Conservation (phyloP, 176 grass and related monocot species). For the Ensete ventricosum region DNA sequence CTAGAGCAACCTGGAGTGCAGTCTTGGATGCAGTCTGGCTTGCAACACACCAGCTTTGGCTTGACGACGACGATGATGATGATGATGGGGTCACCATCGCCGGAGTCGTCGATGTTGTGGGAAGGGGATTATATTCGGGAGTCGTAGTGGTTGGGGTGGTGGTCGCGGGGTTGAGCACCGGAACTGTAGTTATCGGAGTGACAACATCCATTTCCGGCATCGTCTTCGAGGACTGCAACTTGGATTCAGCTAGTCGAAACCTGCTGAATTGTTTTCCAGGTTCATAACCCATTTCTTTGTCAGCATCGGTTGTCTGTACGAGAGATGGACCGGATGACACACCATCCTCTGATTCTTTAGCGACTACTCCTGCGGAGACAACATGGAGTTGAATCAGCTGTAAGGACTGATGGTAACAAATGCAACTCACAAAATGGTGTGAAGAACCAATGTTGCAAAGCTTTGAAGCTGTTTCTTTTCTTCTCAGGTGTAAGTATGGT, state of each 20-base stretch:
- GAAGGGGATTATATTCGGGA: background rate
- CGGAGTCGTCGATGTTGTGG: constrained; percentile 3
- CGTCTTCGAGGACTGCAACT: constrained; percentile 5
- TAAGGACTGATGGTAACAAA: too few relatives aligned
- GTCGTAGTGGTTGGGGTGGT: constrained; percentile 3
- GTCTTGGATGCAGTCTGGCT: constrained; percentile 39
- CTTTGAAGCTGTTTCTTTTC: too few relatives aligned
- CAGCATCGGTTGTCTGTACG: background rate
- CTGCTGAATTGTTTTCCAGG: constrained; percentile 1
- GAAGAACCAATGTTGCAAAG: too few relatives aligned
- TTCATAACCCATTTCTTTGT: background rate
- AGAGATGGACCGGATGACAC: background rate
- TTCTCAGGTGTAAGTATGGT: too few relatives aligned
- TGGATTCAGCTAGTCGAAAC: background rate
- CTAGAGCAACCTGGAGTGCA: constrained; percentile 66
- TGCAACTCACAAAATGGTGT: too few relatives aligned
- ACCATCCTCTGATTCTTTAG: constrained; percentile 15
- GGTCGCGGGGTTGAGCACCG: constrained; percentile 35
- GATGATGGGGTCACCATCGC: constrained; percentile 24
- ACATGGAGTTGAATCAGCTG: too few relatives aligned
- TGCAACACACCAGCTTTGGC: constrained; percentile 77
- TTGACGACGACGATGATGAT: background rate
- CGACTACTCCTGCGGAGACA: constrained; percentile 2
- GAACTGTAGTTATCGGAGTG: constrained; percentile 33
- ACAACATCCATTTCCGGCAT: constrained; percentile 6